phyloP scores from a whole-genome alignment of 306 rosid genomes.

The Rosa chinensis region DNA sequence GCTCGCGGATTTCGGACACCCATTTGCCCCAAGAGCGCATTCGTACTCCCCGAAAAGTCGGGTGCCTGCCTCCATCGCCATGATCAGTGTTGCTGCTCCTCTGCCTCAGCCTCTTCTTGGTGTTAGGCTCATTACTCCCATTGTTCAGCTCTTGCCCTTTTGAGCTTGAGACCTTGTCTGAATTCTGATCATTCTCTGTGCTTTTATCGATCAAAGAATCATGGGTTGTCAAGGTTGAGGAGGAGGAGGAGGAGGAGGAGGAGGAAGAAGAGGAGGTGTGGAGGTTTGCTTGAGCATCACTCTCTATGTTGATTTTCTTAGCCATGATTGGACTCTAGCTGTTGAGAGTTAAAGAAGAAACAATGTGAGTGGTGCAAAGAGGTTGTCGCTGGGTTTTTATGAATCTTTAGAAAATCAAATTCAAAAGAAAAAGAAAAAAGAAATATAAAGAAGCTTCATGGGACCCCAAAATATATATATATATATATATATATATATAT shows the following conservation, averaged over 20 bases:
- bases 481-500: slow-evolving; percentile 13
- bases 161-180: slow-evolving; percentile 20
- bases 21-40: slow-evolving; percentile 87
- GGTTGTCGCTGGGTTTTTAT: slow-evolving; percentile 33
- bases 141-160: slow-evolving; percentile 18
- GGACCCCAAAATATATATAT: slow-evolving; percentile 38
- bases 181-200: neutral
- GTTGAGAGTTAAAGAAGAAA: slow-evolving; percentile 37
- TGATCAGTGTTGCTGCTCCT: slow-evolving; percentile 16
- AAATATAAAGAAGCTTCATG: slow-evolving; percentile 30
- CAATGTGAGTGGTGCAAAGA: slow-evolving; percentile 41
- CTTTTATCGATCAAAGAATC: neutral
- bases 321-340: slow-evolving; percentile 25
- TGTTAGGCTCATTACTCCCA: slow-evolving; percentile 22
- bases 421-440: slow-evolving; percentile 24
- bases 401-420: slow-evolving; percentile 15
- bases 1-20: slow-evolving; percentile 92
- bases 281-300: slow-evolving; percentile 43
- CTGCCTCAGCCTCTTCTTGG: slow-evolving; percentile 43
- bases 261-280: slow-evolving; percentile 19
- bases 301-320: slow-evolving; percentile 54
- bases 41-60: slow-evolving; percentile 72
- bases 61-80: slow-evolving; percentile 39
- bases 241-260: slow-evolving; percentile 29
- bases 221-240: slow-evolving; percentile 19